A percentile compares a stretch with the other conserved stretches of the same genome.
Evolutionary conservation across 1,284 basidiomycete species (phyloP).

Genomic region (Uromyces viciae-fabae): DNA sequence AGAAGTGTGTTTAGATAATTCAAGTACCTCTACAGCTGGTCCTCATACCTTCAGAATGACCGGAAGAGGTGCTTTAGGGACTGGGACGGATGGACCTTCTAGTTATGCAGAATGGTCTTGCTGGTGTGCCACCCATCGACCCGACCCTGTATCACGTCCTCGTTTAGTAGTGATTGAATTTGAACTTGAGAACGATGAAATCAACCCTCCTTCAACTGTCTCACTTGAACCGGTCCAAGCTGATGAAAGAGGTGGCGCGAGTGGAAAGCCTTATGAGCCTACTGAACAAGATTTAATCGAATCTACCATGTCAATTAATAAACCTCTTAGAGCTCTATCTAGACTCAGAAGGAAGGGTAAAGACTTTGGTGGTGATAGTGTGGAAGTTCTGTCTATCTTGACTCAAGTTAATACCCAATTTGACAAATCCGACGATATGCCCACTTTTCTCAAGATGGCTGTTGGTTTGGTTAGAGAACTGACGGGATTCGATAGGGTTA

Average conservation of each 20-base stretch:
- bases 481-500: conserved; percentile 77
- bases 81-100: conserved; percentile 52
- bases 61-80: conserved; percentile 49
- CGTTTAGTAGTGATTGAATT: conserved; percentile 71
- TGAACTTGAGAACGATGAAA: conserved; percentile 69
- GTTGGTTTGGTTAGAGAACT: conserved; percentile 79
- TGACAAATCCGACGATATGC: conserved; percentile 66
- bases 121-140: conserved; percentile 77
- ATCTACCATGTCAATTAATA: conserved; percentile 69
- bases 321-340: conserved; percentile 70
- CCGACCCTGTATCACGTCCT: conserved; percentile 53
- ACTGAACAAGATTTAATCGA: conserved; percentile 63
- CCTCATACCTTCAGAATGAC: conserved; percentile 50
- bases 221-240: conserved; percentile 27
- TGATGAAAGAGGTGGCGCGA: conserved; percentile 40
- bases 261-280: conserved; percentile 46
- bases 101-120: conserved; percentile 71
- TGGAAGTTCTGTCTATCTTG: conserved; percentile 76
- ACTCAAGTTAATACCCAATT: conserved; percentile 82
- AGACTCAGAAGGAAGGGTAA: conserved; percentile 58
- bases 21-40: conserved; percentile 2
- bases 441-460: conserved; percentile 70
- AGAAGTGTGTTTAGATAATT: conserved; percentile 56
- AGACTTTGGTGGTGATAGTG: conserved; percentile 61
- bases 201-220: conserved; percentile 69